Percentiles rank a stretch among this genome's conserved stretches.
Evolutionary conservation across 2,329 filamentous ascomycete genomes (phyloP).

Genomic region (Penicillium sp.): DNA sequence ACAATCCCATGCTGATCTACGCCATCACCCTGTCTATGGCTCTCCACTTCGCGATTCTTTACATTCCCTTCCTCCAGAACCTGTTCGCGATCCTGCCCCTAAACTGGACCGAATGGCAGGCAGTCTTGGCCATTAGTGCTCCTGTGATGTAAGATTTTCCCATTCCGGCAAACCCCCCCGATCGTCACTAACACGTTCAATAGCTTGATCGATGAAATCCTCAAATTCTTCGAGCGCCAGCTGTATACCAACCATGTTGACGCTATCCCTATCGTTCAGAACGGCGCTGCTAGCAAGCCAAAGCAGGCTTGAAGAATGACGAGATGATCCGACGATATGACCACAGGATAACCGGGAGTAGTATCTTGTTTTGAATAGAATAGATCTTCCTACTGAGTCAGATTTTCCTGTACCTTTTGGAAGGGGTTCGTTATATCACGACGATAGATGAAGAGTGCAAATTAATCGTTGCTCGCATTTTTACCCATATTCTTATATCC

Average conservation of each 20-base stretch:
- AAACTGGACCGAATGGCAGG: slow-evolving; percentile 84
- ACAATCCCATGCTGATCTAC: slow-evolving; percentile 97
- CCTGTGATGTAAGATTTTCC: slow-evolving; percentile 75
- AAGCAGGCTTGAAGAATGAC: slow-evolving; percentile 33
- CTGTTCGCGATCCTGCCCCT: slow-evolving; percentile 90
- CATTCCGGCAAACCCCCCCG: neutral
- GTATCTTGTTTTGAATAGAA: slow-evolving; percentile 8
- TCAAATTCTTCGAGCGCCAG: slow-evolving; percentile 73
- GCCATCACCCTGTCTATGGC: slow-evolving; percentile 91
- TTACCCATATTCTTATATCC: neutral
- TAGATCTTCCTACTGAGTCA: neutral
- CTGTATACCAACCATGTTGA: slow-evolving; percentile 50
- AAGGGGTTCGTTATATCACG: neutral
- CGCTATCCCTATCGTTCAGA: slow-evolving; percentile 20
- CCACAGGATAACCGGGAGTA: neutral
- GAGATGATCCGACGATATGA: slow-evolving; percentile 14
- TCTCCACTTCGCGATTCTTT: slow-evolving; percentile 90
- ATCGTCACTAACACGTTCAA: slow-evolving; percentile 15
- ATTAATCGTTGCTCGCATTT: slow-evolving; percentile 1
- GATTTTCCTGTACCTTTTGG: neutral
- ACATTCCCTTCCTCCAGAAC: slow-evolving; percentile 81
- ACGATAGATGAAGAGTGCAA: slow-evolving; percentile 5
- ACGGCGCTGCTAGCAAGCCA: slow-evolving; percentile 33
- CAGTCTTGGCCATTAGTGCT: slow-evolving; percentile 80
- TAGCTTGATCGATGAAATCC: slow-evolving; percentile 76